Evolutionary conservation across 805 yeast genomes (phyloP).

Genomic region (Saccharomyces jurei): DNA sequence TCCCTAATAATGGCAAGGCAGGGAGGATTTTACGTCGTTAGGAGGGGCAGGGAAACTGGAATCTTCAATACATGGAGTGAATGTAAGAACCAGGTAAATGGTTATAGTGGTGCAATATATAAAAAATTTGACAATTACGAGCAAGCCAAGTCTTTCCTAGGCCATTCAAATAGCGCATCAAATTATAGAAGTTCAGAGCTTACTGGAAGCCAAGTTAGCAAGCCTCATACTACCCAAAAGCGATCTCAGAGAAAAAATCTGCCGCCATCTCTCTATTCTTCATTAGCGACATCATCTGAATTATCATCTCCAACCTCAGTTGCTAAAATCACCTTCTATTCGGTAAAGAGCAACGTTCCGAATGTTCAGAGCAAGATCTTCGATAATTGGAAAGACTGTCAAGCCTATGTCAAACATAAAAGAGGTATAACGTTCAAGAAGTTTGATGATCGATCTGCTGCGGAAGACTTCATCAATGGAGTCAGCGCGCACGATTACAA

Average conservation of each 20-base stretch:
- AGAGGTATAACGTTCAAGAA: slow-evolving; percentile 38
- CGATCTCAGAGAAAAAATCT: neutral
- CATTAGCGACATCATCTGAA: neutral
- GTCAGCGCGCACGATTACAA: slow-evolving; percentile 14
- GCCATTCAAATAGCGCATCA: neutral
- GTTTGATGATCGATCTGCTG: slow-evolving; percentile 32
- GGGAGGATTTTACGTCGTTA: slow-evolving; percentile 44
- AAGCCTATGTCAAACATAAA: slow-evolving; percentile 21
- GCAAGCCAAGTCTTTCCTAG: slow-evolving; percentile 43
- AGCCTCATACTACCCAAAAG: neutral
- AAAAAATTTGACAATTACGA: slow-evolving; percentile 43
- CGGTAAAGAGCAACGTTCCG: slow-evolving; percentile 27
- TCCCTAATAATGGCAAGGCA: slow-evolving; percentile 13
- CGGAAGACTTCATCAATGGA: slow-evolving; percentile 26
- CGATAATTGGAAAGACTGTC: slow-evolving; percentile 30
- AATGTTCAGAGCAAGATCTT: slow-evolving; percentile 23
- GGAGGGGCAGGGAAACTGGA: slow-evolving; percentile 46
- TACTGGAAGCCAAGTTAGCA: neutral
- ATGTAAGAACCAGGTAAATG: slow-evolving; percentile 44
- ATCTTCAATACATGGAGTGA: slow-evolving; percentile 54
- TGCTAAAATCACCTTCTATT: slow-evolving; percentile 21
- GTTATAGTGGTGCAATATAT: slow-evolving; percentile 48
- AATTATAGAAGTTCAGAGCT: neutral
- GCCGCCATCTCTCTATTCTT: neutral
- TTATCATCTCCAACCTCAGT: neutral